Evolutionary conservation across 2,329 filamentous ascomycete species (phyloP), one percentile per base, ranked within the genome.

Genomic region (Fusarium sp.): DNA sequence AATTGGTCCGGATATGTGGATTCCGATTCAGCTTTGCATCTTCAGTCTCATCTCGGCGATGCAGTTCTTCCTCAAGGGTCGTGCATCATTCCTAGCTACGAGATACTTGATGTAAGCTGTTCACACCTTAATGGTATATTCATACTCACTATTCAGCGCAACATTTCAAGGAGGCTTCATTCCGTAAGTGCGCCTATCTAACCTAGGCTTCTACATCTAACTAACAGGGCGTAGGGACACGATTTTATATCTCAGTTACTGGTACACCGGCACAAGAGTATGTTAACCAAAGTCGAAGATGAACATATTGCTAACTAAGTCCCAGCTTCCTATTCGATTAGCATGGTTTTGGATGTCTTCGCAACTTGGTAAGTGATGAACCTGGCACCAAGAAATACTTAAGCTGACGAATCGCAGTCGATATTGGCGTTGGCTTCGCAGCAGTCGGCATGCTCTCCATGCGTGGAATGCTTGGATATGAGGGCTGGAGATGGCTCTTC

Each of bases 401-500:
- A 30, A 30, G 9, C 27, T 30, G 27, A 30, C 27, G 27, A 30
- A 30, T 9, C 27, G 27, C 27, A 30, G 27, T 30, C 27, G n/a
- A 40, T 40, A 52, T 52, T 1, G 48, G 48, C 6, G 48, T 52
- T 27, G 48, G 48, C 0, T 40, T 52, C 7, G 48, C 33, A 3
- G 48, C 48, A 0, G 48, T 52, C 58, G 87, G 87, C 12, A 84
- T 90, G 23, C 71, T 90, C 3, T 85, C 85, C 8, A 83, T 89
- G 77, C 82, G 86, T 33, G 87, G 87, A n/a, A 73, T 83, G 42
- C 78, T 85, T 38, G 84, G 84, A 1, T 82, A 86, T 63, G 85
- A 83, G 59, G 88, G 88, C 5, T 90, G 88, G 88, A 80, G 86
- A 33, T 89, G 87, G 86, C 75, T 89, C 14, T 90, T 88, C 60